Evolutionary conservation across 352 stramenopile species (phyloP).

Genomic region (Globisporangium spinosum): DNA sequence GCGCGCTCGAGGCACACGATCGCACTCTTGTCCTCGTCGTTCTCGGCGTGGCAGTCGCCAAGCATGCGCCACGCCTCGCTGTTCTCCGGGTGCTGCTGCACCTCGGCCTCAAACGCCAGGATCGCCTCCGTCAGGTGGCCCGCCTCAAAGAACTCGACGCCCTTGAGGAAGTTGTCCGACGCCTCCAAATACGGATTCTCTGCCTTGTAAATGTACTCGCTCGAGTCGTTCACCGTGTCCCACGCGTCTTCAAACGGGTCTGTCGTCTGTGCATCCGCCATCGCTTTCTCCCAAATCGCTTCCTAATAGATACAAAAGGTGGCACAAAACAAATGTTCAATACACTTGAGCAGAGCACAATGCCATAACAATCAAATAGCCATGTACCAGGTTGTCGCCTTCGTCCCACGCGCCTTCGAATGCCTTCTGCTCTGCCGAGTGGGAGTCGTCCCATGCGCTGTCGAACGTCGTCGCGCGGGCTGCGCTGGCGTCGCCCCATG

Average conservation of each 20-base stretch:
- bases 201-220: constrained; percentile 70
- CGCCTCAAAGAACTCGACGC: constrained; percentile 83
- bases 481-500: constrained; percentile 34
- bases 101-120: constrained; percentile 92
- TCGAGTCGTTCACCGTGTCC: constrained; percentile 42
- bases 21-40: constrained; percentile 94
- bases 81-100: constrained; percentile 92
- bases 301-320: constrained; percentile 28
- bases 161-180: constrained; percentile 71
- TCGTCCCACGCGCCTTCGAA: constrained; percentile 63
- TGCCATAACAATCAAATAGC: neutral
- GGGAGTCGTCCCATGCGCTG: constrained; percentile 42
- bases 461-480: constrained; percentile 34
- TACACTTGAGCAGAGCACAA: neutral
- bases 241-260: constrained; percentile 82
- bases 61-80: constrained; percentile 94
- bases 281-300: constrained; percentile 75
- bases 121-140: constrained; percentile 92
- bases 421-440: constrained; percentile 43
- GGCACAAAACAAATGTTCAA: constrained; percentile 5
- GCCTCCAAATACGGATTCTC: constrained; percentile 69
- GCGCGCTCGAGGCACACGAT: constrained; percentile 93
- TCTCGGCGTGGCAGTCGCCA: constrained; percentile 93
- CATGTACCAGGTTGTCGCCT: constrained; percentile 49
- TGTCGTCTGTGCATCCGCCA: constrained; percentile 56